phyloP scores from a whole-genome alignment of 2,329 filamentous ascomycete species.

The Aspergillus ochraceus region DNA sequence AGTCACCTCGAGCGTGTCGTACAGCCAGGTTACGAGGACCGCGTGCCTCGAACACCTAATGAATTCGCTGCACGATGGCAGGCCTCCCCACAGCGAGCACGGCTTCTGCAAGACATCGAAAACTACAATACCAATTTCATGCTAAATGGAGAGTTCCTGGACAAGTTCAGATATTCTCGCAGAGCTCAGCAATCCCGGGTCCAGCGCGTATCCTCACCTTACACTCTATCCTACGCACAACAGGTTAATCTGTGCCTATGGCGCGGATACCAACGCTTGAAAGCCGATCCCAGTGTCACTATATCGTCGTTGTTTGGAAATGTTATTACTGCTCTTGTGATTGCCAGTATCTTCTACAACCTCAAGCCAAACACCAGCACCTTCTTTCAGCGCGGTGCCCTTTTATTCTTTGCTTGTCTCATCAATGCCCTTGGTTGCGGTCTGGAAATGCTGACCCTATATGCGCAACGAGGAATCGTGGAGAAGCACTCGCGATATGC shows the following conservation, averaged over 20 bases:
- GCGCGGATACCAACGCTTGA: constrained; percentile 72
- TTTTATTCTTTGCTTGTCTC: constrained; percentile 81
- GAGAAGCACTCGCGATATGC: constrained; percentile 18
- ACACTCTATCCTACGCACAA: constrained; percentile 71
- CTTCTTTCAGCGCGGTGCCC: constrained; percentile 62
- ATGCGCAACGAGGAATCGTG: constrained; percentile 15
- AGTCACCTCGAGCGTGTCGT: constrained; percentile 26
- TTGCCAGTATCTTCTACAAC: constrained; percentile 76
- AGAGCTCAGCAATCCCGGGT: constrained; percentile 57
- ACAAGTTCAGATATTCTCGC: constrained; percentile 45
- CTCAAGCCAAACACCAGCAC: constrained; percentile 63
- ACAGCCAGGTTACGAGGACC: constrained; percentile 4
- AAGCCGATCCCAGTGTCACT: constrained; percentile 70
- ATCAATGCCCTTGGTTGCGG: constrained; percentile 78
- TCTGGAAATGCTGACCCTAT: constrained; percentile 52
- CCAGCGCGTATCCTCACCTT: constrained; percentile 69
- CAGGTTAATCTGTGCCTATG: constrained; percentile 75
- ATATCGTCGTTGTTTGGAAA: constrained; percentile 65
- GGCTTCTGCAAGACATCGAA: constrained; percentile 8
- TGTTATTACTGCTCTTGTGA: constrained; percentile 69
- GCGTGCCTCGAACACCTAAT: constrained; percentile 61
- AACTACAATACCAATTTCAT: constrained; percentile 1
- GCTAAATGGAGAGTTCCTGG: neutral
- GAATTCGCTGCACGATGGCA: constrained; percentile 63
- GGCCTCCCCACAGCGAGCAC: constrained; percentile 34